phyloP scores from a whole-genome alignment of 1,284 basidiomycete species.

The Ustilago crameri region DNA sequence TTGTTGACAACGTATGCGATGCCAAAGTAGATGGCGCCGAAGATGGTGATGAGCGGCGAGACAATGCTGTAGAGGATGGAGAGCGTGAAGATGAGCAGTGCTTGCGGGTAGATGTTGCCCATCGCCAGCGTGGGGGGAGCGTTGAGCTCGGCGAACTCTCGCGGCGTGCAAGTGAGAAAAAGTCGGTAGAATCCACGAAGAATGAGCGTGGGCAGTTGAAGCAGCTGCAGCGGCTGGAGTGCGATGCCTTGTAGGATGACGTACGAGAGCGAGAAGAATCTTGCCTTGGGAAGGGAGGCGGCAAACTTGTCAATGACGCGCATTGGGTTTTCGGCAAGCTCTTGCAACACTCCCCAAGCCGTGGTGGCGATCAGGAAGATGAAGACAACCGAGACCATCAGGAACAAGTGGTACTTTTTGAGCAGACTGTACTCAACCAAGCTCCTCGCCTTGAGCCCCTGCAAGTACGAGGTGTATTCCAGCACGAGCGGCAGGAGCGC shows the following conservation, averaged over 20 bases:
- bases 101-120: constrained; percentile 86
- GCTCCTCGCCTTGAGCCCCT: constrained; percentile 87
- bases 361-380: constrained; percentile 91
- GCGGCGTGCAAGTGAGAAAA: constrained; percentile 54
- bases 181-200: constrained; percentile 51
- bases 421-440: constrained; percentile 92
- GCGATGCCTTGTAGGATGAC: constrained; percentile 92
- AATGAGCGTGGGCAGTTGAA: constrained; percentile 62
- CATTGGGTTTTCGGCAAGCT: constrained; percentile 64
- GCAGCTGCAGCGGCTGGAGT: constrained; percentile 91
- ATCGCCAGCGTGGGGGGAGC: constrained; percentile 86
- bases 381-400: constrained; percentile 93
- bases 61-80: constrained; percentile 94
- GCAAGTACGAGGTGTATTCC: constrained; percentile 84
- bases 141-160: constrained; percentile 94
- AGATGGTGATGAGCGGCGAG: constrained; percentile 90
- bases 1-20: constrained; percentile 86
- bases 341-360: constrained; percentile 78
- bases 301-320: constrained; percentile 65
- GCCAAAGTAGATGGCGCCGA: constrained; percentile 94
- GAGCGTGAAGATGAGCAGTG: constrained; percentile 93
- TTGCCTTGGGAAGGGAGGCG: constrained; percentile 62
- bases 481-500: constrained; percentile 87
- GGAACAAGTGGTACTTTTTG: constrained; percentile 84
- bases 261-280: constrained; percentile 95